Base-by-base conservation (phyloP, 768 basidiomycete genomes). In the Serpula lacrymans region DNA sequence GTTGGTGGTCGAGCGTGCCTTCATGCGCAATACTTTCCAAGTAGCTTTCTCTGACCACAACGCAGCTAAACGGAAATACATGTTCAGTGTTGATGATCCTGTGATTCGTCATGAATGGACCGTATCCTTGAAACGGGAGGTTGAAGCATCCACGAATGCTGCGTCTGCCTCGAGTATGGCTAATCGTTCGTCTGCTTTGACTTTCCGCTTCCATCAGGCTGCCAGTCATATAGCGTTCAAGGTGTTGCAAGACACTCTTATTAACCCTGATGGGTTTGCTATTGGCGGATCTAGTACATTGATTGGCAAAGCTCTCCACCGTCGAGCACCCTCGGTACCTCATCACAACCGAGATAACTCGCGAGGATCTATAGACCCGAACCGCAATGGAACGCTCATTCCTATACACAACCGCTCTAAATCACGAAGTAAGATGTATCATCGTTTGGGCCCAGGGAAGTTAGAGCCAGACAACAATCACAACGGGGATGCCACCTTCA, bases 11-110 rank as follows among this genome's bases (percentile, higher is more conserved):
- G 92, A 95, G 57, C 84, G 92, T 14, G 83, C 90, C 0, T 97
- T 97, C 67, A 97, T 97, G 95, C 80, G 84, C 43, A 88, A 97
- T 58, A 96, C 94, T 0, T 94, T 98, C 74, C 90, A 96, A 59
- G 65, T 97, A 24, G 83, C 91, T 2, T 97, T 98, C 67, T 47
- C 71, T 27, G 81, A 82, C 50, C 78, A 84, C 47, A 56, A 69
- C 23, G 80, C 81, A 22, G 44, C 68, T 39, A 88, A 85, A 62
- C 77, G 92, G 50, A 81, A 84, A 54, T 98, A 98, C 66, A 92
- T 96, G 82, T 97, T 96, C 71, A 92, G 88, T 47, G 81, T 96
- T 30, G 80, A 85, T 37, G 89, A 92, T 52, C 75, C 84, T 1
- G 70, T 86, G 27, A 74, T 87, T 13, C 79, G 83, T 14, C 76